These are phyloP conservation scores for Smittium culicis DNA, from an alignment of 371 early-diverging fungal species.

Conservation along the genomic window DNA sequence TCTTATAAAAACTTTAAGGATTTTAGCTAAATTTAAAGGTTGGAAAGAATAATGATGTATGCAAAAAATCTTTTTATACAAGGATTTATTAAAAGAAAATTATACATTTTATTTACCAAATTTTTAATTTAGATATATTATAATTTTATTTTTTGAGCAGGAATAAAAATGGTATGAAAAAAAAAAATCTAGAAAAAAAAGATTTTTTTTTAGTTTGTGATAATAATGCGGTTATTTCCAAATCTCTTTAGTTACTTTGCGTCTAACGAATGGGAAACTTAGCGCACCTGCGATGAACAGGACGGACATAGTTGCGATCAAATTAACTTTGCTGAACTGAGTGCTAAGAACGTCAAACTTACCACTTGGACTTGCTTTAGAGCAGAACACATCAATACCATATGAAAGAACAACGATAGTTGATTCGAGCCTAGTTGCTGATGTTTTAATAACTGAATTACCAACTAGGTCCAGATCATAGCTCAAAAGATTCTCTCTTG, in stretches of 20 bases:
- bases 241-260: constrained; percentile 41
- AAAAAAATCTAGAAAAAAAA: no score
- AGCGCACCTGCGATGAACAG: constrained; percentile 51
- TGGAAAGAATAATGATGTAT: no score
- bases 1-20: no score
- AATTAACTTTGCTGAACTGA: constrained; percentile 69
- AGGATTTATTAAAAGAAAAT: no score
- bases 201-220: no score
- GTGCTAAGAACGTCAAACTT: constrained; percentile 84
- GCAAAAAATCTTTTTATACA: no score
- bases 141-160: no score
- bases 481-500: constrained; percentile 54
- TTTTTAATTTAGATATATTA: no score
- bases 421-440: constrained; percentile 77
- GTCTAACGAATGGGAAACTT: constrained; percentile 53
- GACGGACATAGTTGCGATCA: constrained; percentile 65
- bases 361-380: constrained; percentile 65
- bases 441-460: constrained; percentile 46
- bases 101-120: no score
- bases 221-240: constrained; percentile 35
- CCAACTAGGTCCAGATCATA: constrained; percentile 50
- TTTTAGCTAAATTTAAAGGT: no score
- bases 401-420: constrained; percentile 75
- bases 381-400: constrained; percentile 80
- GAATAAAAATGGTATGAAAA: no score